These are phyloP conservation scores for Solanum tarijense DNA, from an alignment of 257 asterid species.

Conservation along the genomic window DNA sequence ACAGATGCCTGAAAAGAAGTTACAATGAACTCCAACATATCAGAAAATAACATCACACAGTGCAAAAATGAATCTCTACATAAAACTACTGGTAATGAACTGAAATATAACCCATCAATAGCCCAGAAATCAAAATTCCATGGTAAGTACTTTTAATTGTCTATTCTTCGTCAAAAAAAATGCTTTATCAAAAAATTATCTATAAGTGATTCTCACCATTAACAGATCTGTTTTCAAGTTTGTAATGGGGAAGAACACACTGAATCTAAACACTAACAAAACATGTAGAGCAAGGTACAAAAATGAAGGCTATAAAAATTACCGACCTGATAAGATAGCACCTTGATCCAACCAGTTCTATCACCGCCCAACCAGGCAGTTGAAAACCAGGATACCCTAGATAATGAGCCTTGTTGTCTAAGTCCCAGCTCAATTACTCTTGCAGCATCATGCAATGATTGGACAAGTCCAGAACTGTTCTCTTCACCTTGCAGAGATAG, in stretches of 20 bases:
- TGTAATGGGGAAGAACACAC: not conserved
- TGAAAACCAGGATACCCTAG: conserved; percentile 82
- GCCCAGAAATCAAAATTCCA: not conserved
- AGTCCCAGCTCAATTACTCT: conserved; percentile 83
- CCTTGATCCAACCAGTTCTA: conserved; percentile 76
- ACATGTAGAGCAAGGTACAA: not conserved
- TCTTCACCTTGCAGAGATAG: conserved; percentile 75
- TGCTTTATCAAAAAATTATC: too few species aligned
- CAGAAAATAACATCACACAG: not conserved
- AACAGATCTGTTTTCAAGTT: not conserved
- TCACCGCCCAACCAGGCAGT: conserved; percentile 89
- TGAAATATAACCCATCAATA: not conserved
- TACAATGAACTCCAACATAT: not conserved
- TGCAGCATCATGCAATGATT: conserved; percentile 88
- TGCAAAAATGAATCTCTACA: not conserved
- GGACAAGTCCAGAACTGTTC: conserved; percentile 62
- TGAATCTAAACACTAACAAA: not conserved
- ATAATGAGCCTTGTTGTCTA: conserved; percentile 48
- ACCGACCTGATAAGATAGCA: conserved; percentile 84
- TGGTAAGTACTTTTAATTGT: not conserved
- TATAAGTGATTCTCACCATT: not conserved
- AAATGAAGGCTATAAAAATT: not conserved
- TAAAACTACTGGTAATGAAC: not conserved
- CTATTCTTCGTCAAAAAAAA: not conserved
- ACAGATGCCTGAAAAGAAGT: conserved; percentile 67